Evolutionary conservation across 2,329 filamentous ascomycete genomes (phyloP).

Genomic region (Polytolypa hystricis): DNA sequence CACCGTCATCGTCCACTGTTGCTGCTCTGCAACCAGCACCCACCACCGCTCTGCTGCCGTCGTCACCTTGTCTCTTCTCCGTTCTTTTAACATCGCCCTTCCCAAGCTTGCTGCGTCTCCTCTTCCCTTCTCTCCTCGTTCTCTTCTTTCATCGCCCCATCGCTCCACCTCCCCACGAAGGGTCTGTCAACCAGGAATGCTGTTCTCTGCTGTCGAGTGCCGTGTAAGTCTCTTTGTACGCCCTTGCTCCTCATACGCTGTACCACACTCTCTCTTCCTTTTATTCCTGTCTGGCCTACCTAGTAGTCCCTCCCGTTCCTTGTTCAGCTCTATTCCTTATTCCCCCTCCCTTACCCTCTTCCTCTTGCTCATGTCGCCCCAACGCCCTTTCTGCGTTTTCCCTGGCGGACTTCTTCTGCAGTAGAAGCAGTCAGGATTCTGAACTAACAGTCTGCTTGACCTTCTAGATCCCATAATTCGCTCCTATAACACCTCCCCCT

Average conservation of each 20-base stretch:
- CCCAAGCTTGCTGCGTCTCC: not conserved
- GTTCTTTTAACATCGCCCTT: not conserved
- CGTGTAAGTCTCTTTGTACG: constrained; percentile 12
- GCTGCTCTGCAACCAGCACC: too few relatives aligned
- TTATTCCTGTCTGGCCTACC: too few relatives aligned
- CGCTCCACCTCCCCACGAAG: constrained; percentile 1
- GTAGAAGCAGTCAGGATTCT: not conserved
- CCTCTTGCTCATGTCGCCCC: not conserved
- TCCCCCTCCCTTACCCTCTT: constrained; percentile 6
- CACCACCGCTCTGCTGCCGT: not conserved
- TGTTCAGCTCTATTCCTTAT: too few relatives aligned
- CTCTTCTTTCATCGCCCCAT: constrained; percentile 1
- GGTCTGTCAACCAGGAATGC: constrained; percentile 3
- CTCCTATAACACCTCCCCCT: constrained; percentile 3
- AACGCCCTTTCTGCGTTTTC: not conserved
- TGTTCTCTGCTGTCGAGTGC: constrained; percentile 7
- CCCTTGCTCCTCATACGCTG: constrained; percentile 11
- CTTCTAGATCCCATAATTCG: constrained; percentile 1
- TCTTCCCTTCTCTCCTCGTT: not conserved
- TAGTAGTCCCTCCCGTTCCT: too few relatives aligned
- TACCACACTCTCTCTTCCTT: too few relatives aligned
- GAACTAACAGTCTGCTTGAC: not conserved
- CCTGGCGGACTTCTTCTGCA: not conserved
- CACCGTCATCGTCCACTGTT: too few relatives aligned
- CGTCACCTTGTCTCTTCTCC: not conserved